A percentile compares a stretch with the other conserved stretches of the same genome.
Evolutionary conservation across 2,329 filamentous ascomycete genomes (phyloP).

Genomic region (Juglanconis oblonga): DNA sequence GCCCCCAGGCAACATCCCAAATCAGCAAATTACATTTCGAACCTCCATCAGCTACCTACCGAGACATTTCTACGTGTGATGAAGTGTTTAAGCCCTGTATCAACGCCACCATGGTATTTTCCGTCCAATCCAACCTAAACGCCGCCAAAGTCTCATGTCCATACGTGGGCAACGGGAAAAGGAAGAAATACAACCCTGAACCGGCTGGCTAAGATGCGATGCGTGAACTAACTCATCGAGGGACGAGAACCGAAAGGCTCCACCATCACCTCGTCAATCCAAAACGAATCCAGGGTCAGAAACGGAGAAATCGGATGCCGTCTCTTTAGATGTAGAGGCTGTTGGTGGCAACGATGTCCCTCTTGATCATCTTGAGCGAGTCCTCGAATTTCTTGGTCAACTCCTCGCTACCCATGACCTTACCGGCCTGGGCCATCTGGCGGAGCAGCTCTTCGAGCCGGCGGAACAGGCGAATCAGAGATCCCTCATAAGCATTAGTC

Average conservation of each 20-base stretch:
- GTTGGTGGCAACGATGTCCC: constrained; percentile 93
- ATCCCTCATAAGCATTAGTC: constrained; percentile 97
- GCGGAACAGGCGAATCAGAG: constrained; percentile 91
- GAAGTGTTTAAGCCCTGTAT: neutral
- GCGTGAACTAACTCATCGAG: neutral
- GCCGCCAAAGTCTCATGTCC: neutral
- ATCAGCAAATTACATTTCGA: neutral
- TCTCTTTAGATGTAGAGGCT: constrained; percentile 74
- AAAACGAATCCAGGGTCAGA: neutral
- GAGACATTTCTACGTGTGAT: neutral
- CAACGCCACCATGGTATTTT: constrained; percentile 16
- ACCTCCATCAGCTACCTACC: neutral
- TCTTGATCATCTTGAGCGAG: constrained; percentile 77
- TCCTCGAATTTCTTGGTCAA: constrained; percentile 88
- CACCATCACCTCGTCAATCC: too few species aligned
- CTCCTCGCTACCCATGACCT: constrained; percentile 97
- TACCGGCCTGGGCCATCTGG: constrained; percentile 92
- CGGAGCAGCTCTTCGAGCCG: constrained; percentile 89
- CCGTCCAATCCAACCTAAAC: neutral
- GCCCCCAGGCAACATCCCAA: neutral
- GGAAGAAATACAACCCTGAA: neutral
- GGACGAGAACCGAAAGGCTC: neutral
- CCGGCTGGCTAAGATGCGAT: neutral
- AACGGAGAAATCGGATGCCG: neutral
- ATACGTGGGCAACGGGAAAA: neutral